Evolutionary conservation across 495 filamentous ascomycete genomes (phyloP).

Genomic region (Lepidopterella palustris): DNA sequence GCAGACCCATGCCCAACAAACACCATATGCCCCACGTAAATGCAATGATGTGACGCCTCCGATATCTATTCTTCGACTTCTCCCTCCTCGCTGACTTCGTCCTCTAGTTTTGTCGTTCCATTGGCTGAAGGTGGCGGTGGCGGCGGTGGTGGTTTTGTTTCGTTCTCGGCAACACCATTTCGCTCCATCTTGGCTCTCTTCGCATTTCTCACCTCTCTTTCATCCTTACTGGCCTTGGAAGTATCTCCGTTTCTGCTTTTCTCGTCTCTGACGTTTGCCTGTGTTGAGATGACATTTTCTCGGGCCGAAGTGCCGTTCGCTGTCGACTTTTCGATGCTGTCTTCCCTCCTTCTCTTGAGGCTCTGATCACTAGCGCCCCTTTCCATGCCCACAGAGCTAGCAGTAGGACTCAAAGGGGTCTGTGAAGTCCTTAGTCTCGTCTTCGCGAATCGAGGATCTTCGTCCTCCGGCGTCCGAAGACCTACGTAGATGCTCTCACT

Average conservation of each 20-base stretch:
- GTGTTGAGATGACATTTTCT: background rate
- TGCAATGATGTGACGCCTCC: background rate
- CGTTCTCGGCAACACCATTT: constrained; percentile 1
- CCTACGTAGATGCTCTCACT: constrained; percentile 34
- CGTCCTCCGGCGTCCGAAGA: constrained; percentile 32
- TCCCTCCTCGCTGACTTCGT: constrained; percentile 8
- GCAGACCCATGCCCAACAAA: background rate
- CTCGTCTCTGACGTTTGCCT: background rate
- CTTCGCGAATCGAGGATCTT: constrained; percentile 17
- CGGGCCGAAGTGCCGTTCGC: background rate
- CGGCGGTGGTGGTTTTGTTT: background rate
- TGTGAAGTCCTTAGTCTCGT: constrained; percentile 17
- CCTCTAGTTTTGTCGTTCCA: background rate
- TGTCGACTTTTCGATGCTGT: background rate
- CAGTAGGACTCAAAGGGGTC: constrained; percentile 4
- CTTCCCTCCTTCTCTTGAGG: constrained; percentile 3
- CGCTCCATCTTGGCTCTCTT: background rate
- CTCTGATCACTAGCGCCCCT: constrained; percentile 11
- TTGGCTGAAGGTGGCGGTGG: background rate
- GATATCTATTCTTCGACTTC: constrained; percentile 4
- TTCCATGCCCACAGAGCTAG: constrained; percentile 8
- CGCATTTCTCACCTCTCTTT: background rate
- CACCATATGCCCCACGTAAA: background rate
- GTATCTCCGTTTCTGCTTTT: background rate
- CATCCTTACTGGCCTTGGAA: background rate